A percentile compares a stretch with the other conserved stretches of the same genome.
These are phyloP conservation scores for Agaricus subrufescens DNA, from an alignment of 768 basidiomycete species.

Conservation along the genomic window DNA sequence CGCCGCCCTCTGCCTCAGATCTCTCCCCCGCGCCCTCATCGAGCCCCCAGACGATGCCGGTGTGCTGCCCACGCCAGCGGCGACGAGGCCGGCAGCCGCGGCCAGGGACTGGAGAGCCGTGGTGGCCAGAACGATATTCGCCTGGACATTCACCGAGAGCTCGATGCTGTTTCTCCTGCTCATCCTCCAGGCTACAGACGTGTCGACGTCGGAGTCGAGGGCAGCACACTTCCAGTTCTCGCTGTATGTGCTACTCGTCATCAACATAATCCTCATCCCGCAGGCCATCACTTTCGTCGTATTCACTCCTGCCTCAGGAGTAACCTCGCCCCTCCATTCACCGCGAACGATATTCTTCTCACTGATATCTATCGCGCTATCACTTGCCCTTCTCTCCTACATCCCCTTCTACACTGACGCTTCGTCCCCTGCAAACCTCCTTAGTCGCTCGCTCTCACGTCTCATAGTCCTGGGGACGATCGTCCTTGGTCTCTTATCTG, in stretches of 20 bases:
- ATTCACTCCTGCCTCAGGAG: constrained; percentile 27
- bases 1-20: not conserved
- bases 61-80: not conserved
- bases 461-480: constrained; percentile 74
- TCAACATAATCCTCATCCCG: constrained; percentile 65
- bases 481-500: constrained; percentile 76
- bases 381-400: constrained; percentile 57
- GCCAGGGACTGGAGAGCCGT: constrained; percentile 5
- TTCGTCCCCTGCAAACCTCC: constrained; percentile 34
- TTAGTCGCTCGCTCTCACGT: constrained; percentile 51
- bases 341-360: not conserved
- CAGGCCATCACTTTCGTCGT: constrained; percentile 58
- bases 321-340: constrained; percentile 16
- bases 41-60: not conserved
- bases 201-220: constrained; percentile 54
- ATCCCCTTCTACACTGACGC: constrained; percentile 55
- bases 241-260: constrained; percentile 51
- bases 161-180: constrained; percentile 69
- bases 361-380: constrained; percentile 47
- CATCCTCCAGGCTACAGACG: constrained; percentile 60
- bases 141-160: constrained; percentile 70
- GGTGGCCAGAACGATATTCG: constrained; percentile 41
- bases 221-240: constrained; percentile 67
- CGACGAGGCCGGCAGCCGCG: not conserved
- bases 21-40: not conserved